Base-by-base conservation (phyloP, 2,329 filamentous ascomycete genomes). In the Onygena corvina region DNA sequence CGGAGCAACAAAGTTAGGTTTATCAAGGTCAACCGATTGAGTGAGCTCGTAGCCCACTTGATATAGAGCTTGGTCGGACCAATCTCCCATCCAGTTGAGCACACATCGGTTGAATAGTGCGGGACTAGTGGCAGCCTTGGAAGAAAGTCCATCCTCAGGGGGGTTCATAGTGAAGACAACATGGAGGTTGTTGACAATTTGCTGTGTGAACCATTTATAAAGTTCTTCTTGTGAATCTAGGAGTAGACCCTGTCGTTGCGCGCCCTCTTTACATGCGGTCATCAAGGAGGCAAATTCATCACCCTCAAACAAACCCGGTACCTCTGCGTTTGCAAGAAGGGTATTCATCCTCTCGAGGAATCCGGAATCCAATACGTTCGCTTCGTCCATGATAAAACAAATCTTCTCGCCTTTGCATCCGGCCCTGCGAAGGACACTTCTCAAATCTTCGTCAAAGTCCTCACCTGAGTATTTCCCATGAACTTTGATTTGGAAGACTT, bases 131-230 rank as follows among this genome's bases (percentile, higher is more conserved):
- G 92, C 93, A 50, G 92, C 92, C 72, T 95, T 96, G 27, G 88
- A 94, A 1, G 86, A 92, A 6, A 99, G 72, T 0, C 92, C 90
- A 58, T 92, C 92, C 62, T 95, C 87, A 0, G 92, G 93, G 11
- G 92, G 92, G 67, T 99, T 99, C 92, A 99, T 99, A 2, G 92
- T 99, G 67, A 99, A 98, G 18, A 99, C 92, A 44, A 99, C 92
- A 61, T 99, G 92, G 34, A 99, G 72, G 62, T 99, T 99, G 73
- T 94, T 94, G 64, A 98, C 86, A 60, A 99, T 96, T 66, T 99
- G 92, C 60, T 94, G 86, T 0, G 93, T 98, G 71, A 99, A 99
- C 92, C 92, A 99, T 71, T 96, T 96, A 76, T 98, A 98, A n/a
- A 98, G 75, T 67, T 99, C 92, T 70, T 99, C 93, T 58, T 94